Evolutionary conservation across 768 basidiomycete species (phyloP).

Genomic region (Lentinula sp.): DNA sequence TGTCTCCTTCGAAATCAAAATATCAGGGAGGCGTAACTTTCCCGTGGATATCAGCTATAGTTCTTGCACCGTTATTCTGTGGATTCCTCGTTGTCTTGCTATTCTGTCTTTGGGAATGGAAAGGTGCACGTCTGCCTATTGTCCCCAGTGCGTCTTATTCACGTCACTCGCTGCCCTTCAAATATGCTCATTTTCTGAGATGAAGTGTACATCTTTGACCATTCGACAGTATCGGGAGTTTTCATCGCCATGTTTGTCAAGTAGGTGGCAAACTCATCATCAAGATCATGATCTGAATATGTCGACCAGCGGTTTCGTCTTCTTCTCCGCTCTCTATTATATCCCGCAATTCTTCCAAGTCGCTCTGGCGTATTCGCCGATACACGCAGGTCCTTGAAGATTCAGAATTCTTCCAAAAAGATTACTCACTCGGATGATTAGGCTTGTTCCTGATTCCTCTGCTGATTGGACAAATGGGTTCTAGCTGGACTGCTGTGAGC

Average conservation of each 20-base stretch:
- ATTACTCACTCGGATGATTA: slow-evolving; percentile 13
- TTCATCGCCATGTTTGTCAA: slow-evolving; percentile 68
- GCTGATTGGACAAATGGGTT: slow-evolving; percentile 55
- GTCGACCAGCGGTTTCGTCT: slow-evolving; percentile 44
- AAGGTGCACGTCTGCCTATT: slow-evolving; percentile 61
- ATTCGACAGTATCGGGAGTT: slow-evolving; percentile 59
- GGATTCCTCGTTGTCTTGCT: slow-evolving; percentile 46
- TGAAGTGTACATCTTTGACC: slow-evolving; percentile 69
- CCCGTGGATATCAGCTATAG: slow-evolving; percentile 62
- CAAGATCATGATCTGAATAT: background rate
- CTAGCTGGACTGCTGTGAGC: slow-evolving; percentile 49
- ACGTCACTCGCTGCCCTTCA: background rate
- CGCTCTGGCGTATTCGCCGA: slow-evolving; percentile 58
- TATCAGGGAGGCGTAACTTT: slow-evolving; percentile 64
- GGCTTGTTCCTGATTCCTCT: slow-evolving; percentile 67
- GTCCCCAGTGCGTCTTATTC: slow-evolving; percentile 49
- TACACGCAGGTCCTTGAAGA: slow-evolving; percentile 29
- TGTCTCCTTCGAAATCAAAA: background rate
- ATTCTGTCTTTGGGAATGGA: slow-evolving; percentile 73
- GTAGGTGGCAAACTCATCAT: slow-evolving; percentile 21
- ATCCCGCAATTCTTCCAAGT: slow-evolving; percentile 76
- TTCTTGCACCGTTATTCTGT: slow-evolving; percentile 53
- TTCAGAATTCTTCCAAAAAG: background rate
- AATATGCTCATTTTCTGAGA: background rate
- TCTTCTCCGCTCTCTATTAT: slow-evolving; percentile 62